Conservation (phyloP, 2,329 filamentous ascomycete species). For the Monosporascus cannonballus region DNA sequence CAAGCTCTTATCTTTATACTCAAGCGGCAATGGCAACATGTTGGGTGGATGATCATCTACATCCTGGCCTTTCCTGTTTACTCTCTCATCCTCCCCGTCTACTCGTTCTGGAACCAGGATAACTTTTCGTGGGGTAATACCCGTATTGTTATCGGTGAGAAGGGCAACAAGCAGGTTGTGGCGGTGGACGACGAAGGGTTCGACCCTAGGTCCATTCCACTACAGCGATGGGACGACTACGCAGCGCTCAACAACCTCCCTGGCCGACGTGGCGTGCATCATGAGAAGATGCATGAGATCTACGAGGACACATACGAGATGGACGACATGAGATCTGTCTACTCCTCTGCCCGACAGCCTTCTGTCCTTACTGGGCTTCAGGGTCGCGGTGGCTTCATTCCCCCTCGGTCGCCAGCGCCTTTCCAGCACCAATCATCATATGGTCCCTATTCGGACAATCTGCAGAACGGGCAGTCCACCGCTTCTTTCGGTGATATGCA, state of each 20-base stretch:
- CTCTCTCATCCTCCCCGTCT: slow-evolving; percentile 83
- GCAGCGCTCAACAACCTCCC: slow-evolving; percentile 80
- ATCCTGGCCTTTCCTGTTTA: slow-evolving; percentile 92
- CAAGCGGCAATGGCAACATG: slow-evolving; percentile 95
- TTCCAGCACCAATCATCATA: slow-evolving; percentile 49
- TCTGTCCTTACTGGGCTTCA: slow-evolving; percentile 84
- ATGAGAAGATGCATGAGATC: slow-evolving; percentile 56
- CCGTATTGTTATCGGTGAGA: slow-evolving; percentile 91
- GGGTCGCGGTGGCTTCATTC: slow-evolving; percentile 66
- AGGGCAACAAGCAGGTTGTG: slow-evolving; percentile 84
- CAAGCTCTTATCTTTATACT: slow-evolving; percentile 95
- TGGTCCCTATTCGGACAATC: slow-evolving; percentile 42
- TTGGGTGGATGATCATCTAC: slow-evolving; percentile 99
- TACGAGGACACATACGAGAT: slow-evolving; percentile 86
- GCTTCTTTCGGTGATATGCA: slow-evolving; percentile 57
- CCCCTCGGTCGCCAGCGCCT: slow-evolving; percentile 73
- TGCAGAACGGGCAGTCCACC: slow-evolving; percentile 62
- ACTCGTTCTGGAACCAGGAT: slow-evolving; percentile 99
- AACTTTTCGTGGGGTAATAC: slow-evolving; percentile 99
- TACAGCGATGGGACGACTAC: slow-evolving; percentile 97
- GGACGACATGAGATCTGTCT: slow-evolving; percentile 96
- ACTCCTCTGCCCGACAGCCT: slow-evolving; percentile 83
- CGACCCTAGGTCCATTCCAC: slow-evolving; percentile 85
- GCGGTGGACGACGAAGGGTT: slow-evolving; percentile 81
- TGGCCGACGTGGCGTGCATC: slow-evolving; percentile 70